phyloP scores from a whole-genome alignment of 2,329 filamentous ascomycete genomes.

The Colletotrichum sublineola region DNA sequence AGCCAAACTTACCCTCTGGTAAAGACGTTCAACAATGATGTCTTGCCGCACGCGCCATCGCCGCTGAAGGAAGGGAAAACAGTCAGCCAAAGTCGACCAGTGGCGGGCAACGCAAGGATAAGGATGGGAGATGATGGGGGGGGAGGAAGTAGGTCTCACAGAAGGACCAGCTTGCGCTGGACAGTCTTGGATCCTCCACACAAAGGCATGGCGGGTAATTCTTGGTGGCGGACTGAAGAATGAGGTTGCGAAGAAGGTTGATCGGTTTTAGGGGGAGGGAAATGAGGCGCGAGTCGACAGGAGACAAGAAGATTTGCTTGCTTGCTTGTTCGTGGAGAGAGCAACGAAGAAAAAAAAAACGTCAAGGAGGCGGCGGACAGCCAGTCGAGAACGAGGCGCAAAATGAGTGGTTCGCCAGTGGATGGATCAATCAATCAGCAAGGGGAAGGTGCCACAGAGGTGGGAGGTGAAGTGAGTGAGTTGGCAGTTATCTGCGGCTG shows the following conservation, averaged over 20 bases:
- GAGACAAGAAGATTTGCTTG: constrained; percentile 12
- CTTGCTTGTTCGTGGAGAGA: constrained; percentile 18
- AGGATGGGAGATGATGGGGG: neutral
- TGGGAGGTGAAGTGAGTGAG: no score
- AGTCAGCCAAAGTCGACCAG: constrained; percentile 33
- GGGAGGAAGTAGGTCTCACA: constrained; percentile 69
- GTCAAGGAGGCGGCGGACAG: constrained; percentile 2
- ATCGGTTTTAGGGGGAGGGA: neutral
- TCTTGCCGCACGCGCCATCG: constrained; percentile 97
- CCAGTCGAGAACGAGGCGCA: neutral
- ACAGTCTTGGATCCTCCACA: constrained; percentile 86
- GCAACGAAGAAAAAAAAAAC: neutral
- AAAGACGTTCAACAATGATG: constrained; percentile 96
- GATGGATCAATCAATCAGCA: neutral
- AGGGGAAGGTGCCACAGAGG: constrained; percentile 13
- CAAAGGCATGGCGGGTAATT: constrained; percentile 46
- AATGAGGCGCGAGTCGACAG: constrained; percentile 11
- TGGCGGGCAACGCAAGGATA: constrained; percentile 21
- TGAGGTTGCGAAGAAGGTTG: neutral
- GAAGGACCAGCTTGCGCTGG: constrained; percentile 94
- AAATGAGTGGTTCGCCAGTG: constrained; percentile 20
- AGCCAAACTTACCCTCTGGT: constrained; percentile 82
- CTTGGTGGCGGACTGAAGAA: neutral
- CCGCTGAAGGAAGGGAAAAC: constrained; percentile 67
- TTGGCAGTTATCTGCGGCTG: constrained; percentile 26